Evolutionary conservation across 177 flowering plant species (phyloP).

Genomic region (Vitis hybrid): DNA sequence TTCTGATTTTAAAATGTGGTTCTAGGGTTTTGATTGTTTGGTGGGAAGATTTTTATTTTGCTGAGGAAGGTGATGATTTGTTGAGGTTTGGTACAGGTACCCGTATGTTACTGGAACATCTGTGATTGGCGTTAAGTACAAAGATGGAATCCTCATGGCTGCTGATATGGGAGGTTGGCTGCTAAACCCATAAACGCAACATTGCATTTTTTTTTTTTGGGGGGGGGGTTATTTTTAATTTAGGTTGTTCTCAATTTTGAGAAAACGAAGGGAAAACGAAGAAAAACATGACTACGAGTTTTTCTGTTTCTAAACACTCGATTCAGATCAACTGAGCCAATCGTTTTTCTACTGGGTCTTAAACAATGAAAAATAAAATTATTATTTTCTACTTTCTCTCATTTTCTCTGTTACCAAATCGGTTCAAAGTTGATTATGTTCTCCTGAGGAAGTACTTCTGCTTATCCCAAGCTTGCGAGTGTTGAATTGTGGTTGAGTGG

Average conservation of each 20-base stretch:
- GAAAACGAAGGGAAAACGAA: not conserved
- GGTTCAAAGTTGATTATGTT: too few species aligned
- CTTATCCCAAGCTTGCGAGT: too few species aligned
- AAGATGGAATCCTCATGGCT: slow-evolving; percentile 90
- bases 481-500: too few species aligned
- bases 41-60: not conserved
- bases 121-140: slow-evolving; percentile 81
- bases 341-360: not conserved
- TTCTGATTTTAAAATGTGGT: not conserved
- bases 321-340: not conserved
- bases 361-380: too few species aligned
- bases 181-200: not conserved
- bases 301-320: too few species aligned
- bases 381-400: too few species aligned
- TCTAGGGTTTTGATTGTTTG: not conserved
- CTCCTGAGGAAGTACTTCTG: too few species aligned
- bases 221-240: not conserved
- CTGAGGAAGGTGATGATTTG: too few species aligned
- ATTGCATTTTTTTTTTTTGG: not conserved
- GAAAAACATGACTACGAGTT: too few species aligned
- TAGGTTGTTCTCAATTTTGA: not conserved
- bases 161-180: slow-evolving; percentile 97
- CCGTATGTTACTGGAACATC: slow-evolving; percentile 97
- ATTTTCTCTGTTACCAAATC: too few species aligned
- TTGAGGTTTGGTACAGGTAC: slow-evolving; percentile 36